Evolutionary conservation across 768 basidiomycete species (phyloP), one percentile per base, ranked within the genome.

Genomic region (Paxillus rubicundulus): DNA sequence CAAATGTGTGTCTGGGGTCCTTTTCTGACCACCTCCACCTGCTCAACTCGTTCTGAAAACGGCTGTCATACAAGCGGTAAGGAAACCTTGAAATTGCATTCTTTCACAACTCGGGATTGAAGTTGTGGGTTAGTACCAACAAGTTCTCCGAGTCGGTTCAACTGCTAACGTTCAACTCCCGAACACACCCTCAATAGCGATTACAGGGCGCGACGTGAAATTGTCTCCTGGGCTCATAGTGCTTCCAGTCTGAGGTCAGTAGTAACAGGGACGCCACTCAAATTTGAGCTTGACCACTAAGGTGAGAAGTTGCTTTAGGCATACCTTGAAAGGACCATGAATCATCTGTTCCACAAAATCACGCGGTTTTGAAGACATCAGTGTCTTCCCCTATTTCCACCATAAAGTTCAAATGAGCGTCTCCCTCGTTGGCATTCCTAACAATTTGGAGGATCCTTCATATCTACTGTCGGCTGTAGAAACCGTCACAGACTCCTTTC

Each of bases 401-500:
- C 13, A 28, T 16, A 10, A 44, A 27, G 21, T 17, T 28, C n/a
- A 40, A 34, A 53, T 49, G 52, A 49, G 30, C 47, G 16, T n/a
- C 14, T 27, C 17, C 8, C 17, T 34, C 9, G 16, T 24, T 33
- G 21, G 16, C 21, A 16, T 14, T 1, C 14, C 14, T 36, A 28
- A 13, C 12, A 54, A 39, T 20, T 45, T 58, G 9, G 27, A 70
- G 1, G 66, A 68, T 30, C 44, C 52, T 8, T 41, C 32, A 0
- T 68, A 56, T 53, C 61, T 84, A 34, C 65, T 62, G 20, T 78
- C 81, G 1, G 70, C 78, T 39, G 57, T 82, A 14, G 67, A 73
- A 41, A 79, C 77, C 10, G 72, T 86, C 36, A 48, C 73, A 9
- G 74, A 76, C 53, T 80, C 82, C 4, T 56, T 75, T 21, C 62